Percentiles rank a stretch among this genome's conserved stretches.
These are phyloP conservation scores for Aspergillus sp. DNA, from an alignment of 2,329 filamentous ascomycete species.

Conservation along the genomic window DNA sequence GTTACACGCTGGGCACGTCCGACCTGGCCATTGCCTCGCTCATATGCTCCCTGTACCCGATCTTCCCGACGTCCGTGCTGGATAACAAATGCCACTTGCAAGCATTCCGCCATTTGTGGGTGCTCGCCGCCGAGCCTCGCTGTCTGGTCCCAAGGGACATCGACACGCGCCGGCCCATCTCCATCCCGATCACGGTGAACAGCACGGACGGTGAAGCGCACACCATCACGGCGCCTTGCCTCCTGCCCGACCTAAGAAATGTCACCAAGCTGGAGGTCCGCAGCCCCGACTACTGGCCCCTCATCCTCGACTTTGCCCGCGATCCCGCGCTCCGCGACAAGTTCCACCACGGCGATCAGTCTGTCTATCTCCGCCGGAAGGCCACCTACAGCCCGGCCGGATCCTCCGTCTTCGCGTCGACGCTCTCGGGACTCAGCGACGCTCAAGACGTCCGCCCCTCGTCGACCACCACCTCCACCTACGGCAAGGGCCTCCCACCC, in stretches of 20 bases:
- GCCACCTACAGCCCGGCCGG: constrained; percentile 61
- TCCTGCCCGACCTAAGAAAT: constrained; percentile 48
- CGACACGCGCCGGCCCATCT: constrained; percentile 75
- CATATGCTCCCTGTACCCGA: constrained; percentile 87
- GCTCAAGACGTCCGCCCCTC: constrained; percentile 44
- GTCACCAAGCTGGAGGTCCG: constrained; percentile 37
- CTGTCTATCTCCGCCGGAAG: constrained; percentile 69
- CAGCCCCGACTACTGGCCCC: constrained; percentile 71
- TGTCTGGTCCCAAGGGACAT: constrained; percentile 87
- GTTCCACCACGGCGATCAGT: constrained; percentile 65
- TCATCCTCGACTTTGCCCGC: constrained; percentile 69
- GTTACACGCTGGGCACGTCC: constrained; percentile 84
- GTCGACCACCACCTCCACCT: constrained; percentile 20
- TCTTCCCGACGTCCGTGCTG: constrained; percentile 83
- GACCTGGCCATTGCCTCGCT: constrained; percentile 82
- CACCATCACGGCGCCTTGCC: constrained; percentile 52
- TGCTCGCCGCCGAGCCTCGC: constrained; percentile 82
- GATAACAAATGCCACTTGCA: constrained; percentile 95
- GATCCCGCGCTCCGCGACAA: constrained; percentile 61
- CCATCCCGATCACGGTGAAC: constrained; percentile 66
- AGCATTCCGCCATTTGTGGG: constrained; percentile 96
- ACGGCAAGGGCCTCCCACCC: constrained; percentile 23
- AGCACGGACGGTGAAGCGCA: constrained; percentile 46
- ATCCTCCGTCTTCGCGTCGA: constrained; percentile 66
- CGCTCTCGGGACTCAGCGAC: constrained; percentile 70